Evolutionary conservation across 1,284 basidiomycete species (phyloP).

Genomic region (Austroboletus niveus): DNA sequence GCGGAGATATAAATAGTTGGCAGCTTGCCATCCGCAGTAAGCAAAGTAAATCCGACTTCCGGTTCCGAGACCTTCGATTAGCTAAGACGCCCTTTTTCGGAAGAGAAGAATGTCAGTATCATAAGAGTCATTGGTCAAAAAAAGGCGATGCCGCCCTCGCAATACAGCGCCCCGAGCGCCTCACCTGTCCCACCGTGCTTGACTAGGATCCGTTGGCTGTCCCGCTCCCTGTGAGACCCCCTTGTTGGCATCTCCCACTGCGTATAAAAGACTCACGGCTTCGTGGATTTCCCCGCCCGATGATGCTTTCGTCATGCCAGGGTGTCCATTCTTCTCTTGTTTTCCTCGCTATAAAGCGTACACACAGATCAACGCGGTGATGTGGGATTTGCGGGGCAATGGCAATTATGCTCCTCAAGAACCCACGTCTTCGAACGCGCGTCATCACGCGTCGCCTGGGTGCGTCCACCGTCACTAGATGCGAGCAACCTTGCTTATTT

Average conservation of each 20-base stretch:
- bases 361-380: conserved; percentile 29
- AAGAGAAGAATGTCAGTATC: conserved; percentile 9
- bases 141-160: conserved; percentile 25
- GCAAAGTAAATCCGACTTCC: background rate
- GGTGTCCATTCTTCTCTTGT: conserved; percentile 30
- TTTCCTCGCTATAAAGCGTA: conserved; percentile 36
- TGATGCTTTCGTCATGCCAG: conserved; percentile 24
- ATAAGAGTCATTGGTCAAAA: conserved; percentile 28
- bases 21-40: no score
- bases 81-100: conserved; percentile 21
- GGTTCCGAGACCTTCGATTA: conserved; percentile 8
- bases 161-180: conserved; percentile 20
- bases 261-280: conserved; percentile 24
- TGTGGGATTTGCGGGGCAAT: conserved; percentile 30
- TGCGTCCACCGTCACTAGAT: conserved; percentile 12
- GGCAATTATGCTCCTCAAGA: conserved; percentile 15
- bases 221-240: conserved; percentile 19
- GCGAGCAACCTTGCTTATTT: background rate
- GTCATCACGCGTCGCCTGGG: conserved; percentile 15
- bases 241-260: conserved; percentile 1
- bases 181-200: conserved; percentile 15
- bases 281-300: conserved; percentile 1
- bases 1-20: no score
- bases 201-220: conserved; percentile 26
- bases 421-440: conserved; percentile 12